Percentiles rank a stretch among this genome's conserved stretches.
Evolutionary conservation across 2,329 filamentous ascomycete genomes (phyloP).

Genomic region (Lasiodiplodia gonubiensis): DNA sequence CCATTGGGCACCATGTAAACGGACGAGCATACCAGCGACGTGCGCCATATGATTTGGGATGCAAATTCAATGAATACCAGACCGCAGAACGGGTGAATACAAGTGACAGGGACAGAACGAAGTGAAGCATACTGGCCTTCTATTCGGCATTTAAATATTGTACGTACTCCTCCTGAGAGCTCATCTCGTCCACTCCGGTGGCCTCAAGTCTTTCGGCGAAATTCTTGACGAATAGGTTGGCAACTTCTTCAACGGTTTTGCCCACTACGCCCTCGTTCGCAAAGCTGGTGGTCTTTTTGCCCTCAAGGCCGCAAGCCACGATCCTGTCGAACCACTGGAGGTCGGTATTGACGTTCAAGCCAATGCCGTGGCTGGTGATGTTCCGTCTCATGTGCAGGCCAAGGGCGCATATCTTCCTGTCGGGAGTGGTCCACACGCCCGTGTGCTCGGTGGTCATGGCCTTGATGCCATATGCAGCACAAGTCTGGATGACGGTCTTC

Average conservation of each 20-base stretch:
- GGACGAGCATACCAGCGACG: too few relatives aligned
- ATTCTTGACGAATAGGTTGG: constrained; percentile 48
- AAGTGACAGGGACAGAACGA: neutral
- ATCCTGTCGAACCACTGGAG: constrained; percentile 72
- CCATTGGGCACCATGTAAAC: too few relatives aligned
- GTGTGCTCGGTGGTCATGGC: constrained; percentile 74
- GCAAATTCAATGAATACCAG: too few relatives aligned
- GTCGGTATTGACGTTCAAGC: constrained; percentile 75
- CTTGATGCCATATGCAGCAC: constrained; percentile 64
- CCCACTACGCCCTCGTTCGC: constrained; percentile 56
- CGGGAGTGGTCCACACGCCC: constrained; percentile 71
- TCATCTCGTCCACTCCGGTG: constrained; percentile 18
- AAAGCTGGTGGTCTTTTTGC: constrained; percentile 79
- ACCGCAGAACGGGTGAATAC: too few relatives aligned
- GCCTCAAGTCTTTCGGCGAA: constrained; percentile 39
- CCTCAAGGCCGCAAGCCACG: constrained; percentile 86
- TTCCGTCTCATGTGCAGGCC: constrained; percentile 90
- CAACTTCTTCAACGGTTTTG: constrained; percentile 47
- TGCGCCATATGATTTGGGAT: too few relatives aligned
- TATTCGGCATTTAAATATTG: neutral
- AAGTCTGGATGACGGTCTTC: constrained; percentile 71
- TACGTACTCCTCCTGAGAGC: constrained; percentile 14
- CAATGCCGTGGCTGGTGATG: constrained; percentile 83
- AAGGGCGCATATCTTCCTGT: constrained; percentile 81
- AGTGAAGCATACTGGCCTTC: neutral